Evolutionary conservation across 1,139 yeast genomes (phyloP), one percentile per base, ranked within the genome.

Genomic region (Candida glucosophila): DNA sequence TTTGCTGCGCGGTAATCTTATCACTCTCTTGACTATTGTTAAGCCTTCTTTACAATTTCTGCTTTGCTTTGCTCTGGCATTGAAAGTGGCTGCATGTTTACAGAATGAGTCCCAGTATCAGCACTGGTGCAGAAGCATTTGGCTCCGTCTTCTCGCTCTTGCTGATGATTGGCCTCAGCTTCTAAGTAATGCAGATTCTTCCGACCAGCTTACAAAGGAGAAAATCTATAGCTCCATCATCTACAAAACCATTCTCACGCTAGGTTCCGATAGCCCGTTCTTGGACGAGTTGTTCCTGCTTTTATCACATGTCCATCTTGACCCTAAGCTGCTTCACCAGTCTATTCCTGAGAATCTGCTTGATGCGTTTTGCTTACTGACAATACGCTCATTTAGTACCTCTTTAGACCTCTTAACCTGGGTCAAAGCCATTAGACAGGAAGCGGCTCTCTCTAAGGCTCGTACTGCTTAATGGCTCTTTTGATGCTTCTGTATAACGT

Each of bases 131-230:
- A 41, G 42, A 23, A 43, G 64, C 10, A 54, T 78, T 2, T 80
- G 92, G 90, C 58, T 75, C 39, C 59, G 90, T 32, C 58, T 79
- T 24, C 52, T 80, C 6, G 40, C 55, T 2, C 41, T 73, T n/a
- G 61, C 69, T 2, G 78, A 75, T 36, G 70, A 74, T 37, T 77
- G 85, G 82, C 33, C 44, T 5, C 42, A 46, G 9, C 44, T 73
- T 13, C 49, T 56, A n/a, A 49, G 57, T 16, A 58, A 65, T 7
- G 50, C 54, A 16, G 55, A 55, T 28, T 53, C 60, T 28, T 52
- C 68, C 4, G 75, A 72, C 33, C 64, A 62, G 25, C 54, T 45
- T 33, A 52, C 63, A 22, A 60, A 60, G 37, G 52, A 53, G 12
- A 51, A 50, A 25, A 41, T 66, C 11, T 61, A 54, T 24, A 54